Conservation (phyloP, 192 early-diverging fungal species). For the Coemansia sp. region DNA sequence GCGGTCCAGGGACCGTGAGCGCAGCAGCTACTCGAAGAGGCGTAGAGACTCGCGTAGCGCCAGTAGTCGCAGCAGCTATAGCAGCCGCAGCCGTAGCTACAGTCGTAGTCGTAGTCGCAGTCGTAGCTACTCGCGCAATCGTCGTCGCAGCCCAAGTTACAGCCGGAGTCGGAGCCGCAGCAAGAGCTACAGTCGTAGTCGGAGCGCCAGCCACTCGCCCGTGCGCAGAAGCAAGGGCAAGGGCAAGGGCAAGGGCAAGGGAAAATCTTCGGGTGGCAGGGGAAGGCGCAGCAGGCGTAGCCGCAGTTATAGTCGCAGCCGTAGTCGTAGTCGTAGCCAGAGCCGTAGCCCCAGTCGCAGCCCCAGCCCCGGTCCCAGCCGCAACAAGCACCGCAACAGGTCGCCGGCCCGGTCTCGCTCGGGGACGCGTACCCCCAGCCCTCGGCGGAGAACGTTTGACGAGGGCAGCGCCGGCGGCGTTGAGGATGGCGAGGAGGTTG, state of each 20-base stretch:
- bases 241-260: slow-evolving; percentile 10
- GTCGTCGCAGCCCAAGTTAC: slow-evolving; percentile 11
- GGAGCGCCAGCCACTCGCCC: slow-evolving; percentile 10
- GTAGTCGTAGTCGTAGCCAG: slow-evolving; percentile 3
- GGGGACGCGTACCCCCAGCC: slow-evolving; percentile 43
- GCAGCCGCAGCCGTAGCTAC: slow-evolving; percentile 15
- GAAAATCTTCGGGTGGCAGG: neutral
- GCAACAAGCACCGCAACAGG: slow-evolving; percentile 19
- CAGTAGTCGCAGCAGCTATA: slow-evolving; percentile 19
- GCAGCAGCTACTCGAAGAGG: slow-evolving; percentile 14
- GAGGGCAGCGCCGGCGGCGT: slow-evolving; percentile 10
- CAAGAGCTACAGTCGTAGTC: slow-evolving; percentile 1
- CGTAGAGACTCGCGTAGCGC: slow-evolving; percentile 15
- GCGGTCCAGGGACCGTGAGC: slow-evolving; percentile 8
- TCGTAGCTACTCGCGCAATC: slow-evolving; percentile 1
- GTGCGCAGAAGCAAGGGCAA: slow-evolving; percentile 6
- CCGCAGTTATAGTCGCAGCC: slow-evolving; percentile 6
- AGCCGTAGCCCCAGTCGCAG: slow-evolving; percentile 26
- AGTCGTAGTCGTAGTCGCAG: slow-evolving; percentile 18
- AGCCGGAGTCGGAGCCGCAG: slow-evolving; percentile 9
- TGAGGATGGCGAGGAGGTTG: slow-evolving; percentile 15
- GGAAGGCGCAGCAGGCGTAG: slow-evolving; percentile 6
- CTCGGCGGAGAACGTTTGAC: slow-evolving; percentile 17
- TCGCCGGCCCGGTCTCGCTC: slow-evolving; percentile 15
- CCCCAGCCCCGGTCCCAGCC: slow-evolving; percentile 23